Evolutionary conservation across 1,284 basidiomycete genomes (phyloP).

Genomic region (Irpex sp.): DNA sequence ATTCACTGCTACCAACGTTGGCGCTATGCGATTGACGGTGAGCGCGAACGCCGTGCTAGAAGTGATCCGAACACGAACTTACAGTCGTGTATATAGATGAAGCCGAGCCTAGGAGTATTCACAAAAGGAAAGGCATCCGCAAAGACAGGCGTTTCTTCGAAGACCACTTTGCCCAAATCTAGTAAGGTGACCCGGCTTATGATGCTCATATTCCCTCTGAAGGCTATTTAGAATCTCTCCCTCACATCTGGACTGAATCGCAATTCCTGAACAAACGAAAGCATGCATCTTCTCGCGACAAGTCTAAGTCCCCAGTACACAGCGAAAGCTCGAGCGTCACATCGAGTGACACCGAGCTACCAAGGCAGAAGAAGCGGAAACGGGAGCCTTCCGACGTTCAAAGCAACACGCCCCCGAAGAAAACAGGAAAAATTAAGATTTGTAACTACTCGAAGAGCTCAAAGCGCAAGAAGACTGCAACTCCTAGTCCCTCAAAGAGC

Average conservation of each 20-base stretch:
- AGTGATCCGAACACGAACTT: not conserved
- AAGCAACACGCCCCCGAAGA: not conserved
- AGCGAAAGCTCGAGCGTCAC: not conserved
- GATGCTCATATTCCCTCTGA: not conserved
- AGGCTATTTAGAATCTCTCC: not conserved
- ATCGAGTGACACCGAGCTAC: not conserved
- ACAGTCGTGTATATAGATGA: constrained; percentile 32
- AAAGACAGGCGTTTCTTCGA: constrained; percentile 28
- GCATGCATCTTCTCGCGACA: not conserved
- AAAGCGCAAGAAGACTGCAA: not conserved
- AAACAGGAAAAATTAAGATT: constrained; percentile 5
- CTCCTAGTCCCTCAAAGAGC: not conserved
- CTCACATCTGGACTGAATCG: not conserved
- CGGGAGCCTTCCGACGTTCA: not conserved
- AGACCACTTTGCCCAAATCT: constrained; percentile 7
- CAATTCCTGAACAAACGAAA: not conserved
- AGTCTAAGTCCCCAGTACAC: not conserved
- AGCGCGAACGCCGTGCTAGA: constrained; percentile 13
- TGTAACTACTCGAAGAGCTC: constrained; percentile 1
- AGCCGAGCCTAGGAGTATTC: constrained; percentile 59
- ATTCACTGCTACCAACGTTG: constrained; percentile 67
- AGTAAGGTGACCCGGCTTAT: constrained; percentile 10
- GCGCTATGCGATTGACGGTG: constrained; percentile 69
- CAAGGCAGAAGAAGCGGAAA: not conserved
- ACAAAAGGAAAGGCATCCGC: constrained; percentile 66